These are phyloP conservation scores for Sugiyamaella mastotermitis DNA, from an alignment of 805 yeast species.

Conservation along the genomic window DNA sequence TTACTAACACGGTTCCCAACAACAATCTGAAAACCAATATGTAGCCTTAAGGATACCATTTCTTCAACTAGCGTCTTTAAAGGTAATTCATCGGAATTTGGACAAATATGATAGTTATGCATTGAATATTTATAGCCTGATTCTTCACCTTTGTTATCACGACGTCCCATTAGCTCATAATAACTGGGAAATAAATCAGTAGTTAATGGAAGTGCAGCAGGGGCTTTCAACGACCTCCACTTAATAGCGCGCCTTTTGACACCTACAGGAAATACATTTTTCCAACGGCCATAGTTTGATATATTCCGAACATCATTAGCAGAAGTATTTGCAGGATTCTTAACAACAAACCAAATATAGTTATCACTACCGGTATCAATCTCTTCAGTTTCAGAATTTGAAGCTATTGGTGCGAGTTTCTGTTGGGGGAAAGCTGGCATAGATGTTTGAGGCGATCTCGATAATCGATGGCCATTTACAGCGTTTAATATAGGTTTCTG, in stretches of 20 bases:
- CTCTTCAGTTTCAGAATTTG: slow-evolving; percentile 4
- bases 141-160: slow-evolving; percentile 47
- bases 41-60: slow-evolving; percentile 76
- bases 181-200: slow-evolving; percentile 74
- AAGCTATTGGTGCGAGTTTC: neutral
- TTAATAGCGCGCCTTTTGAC: slow-evolving; percentile 65
- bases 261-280: slow-evolving; percentile 75
- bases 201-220: slow-evolving; percentile 85
- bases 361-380: slow-evolving; percentile 13
- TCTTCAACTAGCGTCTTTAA: slow-evolving; percentile 64
- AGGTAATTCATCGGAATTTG: slow-evolving; percentile 52
- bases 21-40: slow-evolving; percentile 88
- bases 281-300: slow-evolving; percentile 80
- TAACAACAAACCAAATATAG: slow-evolving; percentile 54
- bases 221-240: slow-evolving; percentile 91
- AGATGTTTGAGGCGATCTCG: no score
- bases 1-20: slow-evolving; percentile 60
- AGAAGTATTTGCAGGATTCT: slow-evolving; percentile 71
- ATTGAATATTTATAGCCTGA: slow-evolving; percentile 69
- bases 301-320: slow-evolving; percentile 48
- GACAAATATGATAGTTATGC: slow-evolving; percentile 73
- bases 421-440: no score
- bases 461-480: no score
- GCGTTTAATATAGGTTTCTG: no score
- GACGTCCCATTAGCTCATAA: no score